These are phyloP conservation scores for Apiospora saccharicola DNA, from an alignment of 2,329 filamentous ascomycete species.

Conservation along the genomic window DNA sequence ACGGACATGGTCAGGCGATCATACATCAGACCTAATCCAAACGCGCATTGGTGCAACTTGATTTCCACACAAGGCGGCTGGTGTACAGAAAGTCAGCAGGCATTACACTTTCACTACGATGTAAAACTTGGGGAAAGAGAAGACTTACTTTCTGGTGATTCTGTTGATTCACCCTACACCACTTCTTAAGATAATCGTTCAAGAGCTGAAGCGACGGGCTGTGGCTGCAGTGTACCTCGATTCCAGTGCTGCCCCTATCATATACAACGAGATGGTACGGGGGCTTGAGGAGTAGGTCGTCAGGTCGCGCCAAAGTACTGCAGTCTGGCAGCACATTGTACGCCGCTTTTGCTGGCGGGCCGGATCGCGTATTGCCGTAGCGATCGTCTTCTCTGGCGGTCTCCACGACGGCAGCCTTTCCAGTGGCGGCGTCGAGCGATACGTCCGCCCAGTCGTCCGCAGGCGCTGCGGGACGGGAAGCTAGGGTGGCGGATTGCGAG, in stretches of 20 bases:
- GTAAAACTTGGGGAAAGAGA: too few relatives aligned
- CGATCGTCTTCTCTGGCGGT: neutral
- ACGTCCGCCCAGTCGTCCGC: constrained; percentile 56
- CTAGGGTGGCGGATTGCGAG: neutral
- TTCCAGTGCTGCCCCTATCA: constrained; percentile 37
- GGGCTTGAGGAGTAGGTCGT: constrained; percentile 54
- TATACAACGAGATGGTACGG: constrained; percentile 56
- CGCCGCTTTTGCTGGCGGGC: constrained; percentile 8
- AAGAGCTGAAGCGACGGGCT: constrained; percentile 53
- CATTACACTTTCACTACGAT: neutral
- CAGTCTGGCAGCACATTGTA: constrained; percentile 50
- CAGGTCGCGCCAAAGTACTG: constrained; percentile 52
- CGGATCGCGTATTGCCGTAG: neutral
- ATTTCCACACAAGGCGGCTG: constrained; percentile 53
- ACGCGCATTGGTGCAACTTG: constrained; percentile 52
- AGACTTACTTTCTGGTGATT: constrained; percentile 44
- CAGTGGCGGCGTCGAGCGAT: constrained; percentile 41
- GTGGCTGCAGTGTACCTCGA: constrained; percentile 57
- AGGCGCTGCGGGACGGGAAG: constrained; percentile 24
- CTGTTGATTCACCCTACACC: constrained; percentile 53
- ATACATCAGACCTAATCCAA: constrained; percentile 52
- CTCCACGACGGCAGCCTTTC: constrained; percentile 33
- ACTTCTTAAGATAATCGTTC: constrained; percentile 54
- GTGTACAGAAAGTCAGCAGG: neutral
- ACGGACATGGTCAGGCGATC: constrained; percentile 52